Evolutionary conservation across 257 asterid species (phyloP).

Genomic region (Nicotiana attenuata): DNA sequence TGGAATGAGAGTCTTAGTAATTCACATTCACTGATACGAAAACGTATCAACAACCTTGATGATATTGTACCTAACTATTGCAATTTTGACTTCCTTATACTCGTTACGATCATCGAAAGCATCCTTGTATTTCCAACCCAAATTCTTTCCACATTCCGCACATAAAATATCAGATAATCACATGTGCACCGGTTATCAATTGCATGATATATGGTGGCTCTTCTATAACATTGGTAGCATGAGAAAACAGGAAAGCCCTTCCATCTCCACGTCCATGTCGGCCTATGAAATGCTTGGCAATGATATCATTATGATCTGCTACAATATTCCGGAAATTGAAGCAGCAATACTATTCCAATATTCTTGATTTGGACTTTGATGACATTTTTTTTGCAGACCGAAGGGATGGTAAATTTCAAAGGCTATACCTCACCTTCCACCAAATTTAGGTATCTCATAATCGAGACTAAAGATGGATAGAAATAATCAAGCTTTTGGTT

Average conservation of each 20-base stretch:
- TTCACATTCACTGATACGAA: not conserved
- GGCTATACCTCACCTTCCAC: too few relatives aligned
- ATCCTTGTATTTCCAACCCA: constrained; percentile 38
- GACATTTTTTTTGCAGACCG: too few relatives aligned
- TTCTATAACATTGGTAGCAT: constrained; percentile 27
- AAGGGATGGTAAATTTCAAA: too few relatives aligned
- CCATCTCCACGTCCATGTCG: not conserved
- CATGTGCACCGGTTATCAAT: constrained; percentile 26
- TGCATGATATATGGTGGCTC: constrained; percentile 21
- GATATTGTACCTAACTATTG: constrained; percentile 31
- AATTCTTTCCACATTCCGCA: constrained; percentile 29
- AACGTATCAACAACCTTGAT: not conserved
- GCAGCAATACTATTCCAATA: constrained; percentile 4
- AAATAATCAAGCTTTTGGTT: too few relatives aligned
- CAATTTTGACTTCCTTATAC: constrained; percentile 36
- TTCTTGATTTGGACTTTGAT: too few relatives aligned
- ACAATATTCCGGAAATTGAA: constrained; percentile 9
- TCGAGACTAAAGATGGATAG: too few relatives aligned
- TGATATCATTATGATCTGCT: constrained; percentile 9
- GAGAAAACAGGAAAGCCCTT: constrained; percentile 33
- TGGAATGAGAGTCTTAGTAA: not conserved
- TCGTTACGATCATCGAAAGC: constrained; percentile 10
- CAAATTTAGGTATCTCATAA: too few relatives aligned
- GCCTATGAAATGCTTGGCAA: not conserved
- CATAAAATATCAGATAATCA: constrained; percentile 29